A percentile compares a stretch with the other conserved stretches of the same genome.
phyloP scores from a whole-genome alignment of 371 early-diverging fungal genomes.

The Blakeslea trispora region DNA sequence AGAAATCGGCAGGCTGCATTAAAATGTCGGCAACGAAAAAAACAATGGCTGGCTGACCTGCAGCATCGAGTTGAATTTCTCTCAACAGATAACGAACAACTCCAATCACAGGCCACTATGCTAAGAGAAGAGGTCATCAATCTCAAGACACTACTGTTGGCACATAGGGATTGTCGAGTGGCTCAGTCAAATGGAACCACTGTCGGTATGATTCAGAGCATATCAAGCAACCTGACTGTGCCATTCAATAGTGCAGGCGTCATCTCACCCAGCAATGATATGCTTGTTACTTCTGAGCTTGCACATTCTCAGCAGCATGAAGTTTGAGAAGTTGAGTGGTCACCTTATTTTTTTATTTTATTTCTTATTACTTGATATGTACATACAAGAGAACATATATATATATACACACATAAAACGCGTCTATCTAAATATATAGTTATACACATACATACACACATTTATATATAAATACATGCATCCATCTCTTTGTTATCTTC shows the following conservation, averaged over 20 bases:
- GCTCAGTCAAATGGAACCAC: slow-evolving; percentile 63
- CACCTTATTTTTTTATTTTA: too few relatives aligned
- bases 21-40: slow-evolving; percentile 89
- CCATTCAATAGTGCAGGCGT: neutral
- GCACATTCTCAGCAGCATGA: neutral
- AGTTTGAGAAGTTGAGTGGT: too few relatives aligned
- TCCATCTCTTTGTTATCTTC: neutral
- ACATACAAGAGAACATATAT: neutral
- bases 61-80: slow-evolving; percentile 76
- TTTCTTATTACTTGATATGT: too few relatives aligned
- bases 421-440: too few relatives aligned
- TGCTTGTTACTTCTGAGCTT: neutral
- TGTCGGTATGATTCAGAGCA: slow-evolving; percentile 11
- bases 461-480: too few relatives aligned
- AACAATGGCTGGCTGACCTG: slow-evolving; percentile 78
- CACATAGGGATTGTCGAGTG: slow-evolving; percentile 77
- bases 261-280: neutral
- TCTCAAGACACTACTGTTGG: slow-evolving; percentile 72
- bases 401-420: neutral
- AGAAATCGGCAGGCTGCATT: slow-evolving; percentile 84
- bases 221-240: neutral
- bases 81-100: slow-evolving; percentile 69
- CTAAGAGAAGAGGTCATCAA: slow-evolving; percentile 74
- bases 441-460: too few relatives aligned
- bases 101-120: slow-evolving; percentile 65